phyloP scores from a whole-genome alignment of 2,329 filamentous ascomycete genomes.

The Colletotrichum gloeosporioides region DNA sequence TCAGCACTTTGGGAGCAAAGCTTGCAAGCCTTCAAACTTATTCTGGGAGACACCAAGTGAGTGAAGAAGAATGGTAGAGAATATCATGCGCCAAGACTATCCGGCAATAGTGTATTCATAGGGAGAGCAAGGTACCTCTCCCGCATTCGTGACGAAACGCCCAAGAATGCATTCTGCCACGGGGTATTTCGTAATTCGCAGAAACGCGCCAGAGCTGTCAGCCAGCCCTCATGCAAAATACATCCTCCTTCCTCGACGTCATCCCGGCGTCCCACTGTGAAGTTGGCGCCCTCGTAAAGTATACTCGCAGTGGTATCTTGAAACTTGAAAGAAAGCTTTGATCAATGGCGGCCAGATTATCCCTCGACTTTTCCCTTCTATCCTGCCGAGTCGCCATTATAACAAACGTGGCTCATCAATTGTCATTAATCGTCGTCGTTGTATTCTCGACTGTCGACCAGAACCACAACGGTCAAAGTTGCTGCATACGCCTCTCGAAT shows the following conservation, averaged over 20 bases:
- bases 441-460: conserved; percentile 55
- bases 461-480: conserved; percentile 73
- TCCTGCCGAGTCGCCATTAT: neutral
- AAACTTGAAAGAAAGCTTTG: neutral
- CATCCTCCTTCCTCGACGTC: neutral
- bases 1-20: conserved; percentile 53
- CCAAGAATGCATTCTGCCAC: conserved; percentile 13
- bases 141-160: neutral
- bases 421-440: conserved; percentile 15
- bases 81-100: neutral
- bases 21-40: conserved; percentile 50
- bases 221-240: neutral
- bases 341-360: neutral
- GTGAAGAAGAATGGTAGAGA: neutral
- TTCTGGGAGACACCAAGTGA: neutral
- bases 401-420: neutral
- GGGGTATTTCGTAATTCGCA: conserved; percentile 7
- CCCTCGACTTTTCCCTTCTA: neutral
- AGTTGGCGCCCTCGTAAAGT: neutral
- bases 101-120: neutral
- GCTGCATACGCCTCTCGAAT: conserved; percentile 79
- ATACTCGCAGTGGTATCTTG: conserved; percentile 17
- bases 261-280: neutral
- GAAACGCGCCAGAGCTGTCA: neutral
- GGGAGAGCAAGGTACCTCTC: neutral